Conservation (phyloP, 129 eudicot genomes). For the Apium graveolens region DNA sequence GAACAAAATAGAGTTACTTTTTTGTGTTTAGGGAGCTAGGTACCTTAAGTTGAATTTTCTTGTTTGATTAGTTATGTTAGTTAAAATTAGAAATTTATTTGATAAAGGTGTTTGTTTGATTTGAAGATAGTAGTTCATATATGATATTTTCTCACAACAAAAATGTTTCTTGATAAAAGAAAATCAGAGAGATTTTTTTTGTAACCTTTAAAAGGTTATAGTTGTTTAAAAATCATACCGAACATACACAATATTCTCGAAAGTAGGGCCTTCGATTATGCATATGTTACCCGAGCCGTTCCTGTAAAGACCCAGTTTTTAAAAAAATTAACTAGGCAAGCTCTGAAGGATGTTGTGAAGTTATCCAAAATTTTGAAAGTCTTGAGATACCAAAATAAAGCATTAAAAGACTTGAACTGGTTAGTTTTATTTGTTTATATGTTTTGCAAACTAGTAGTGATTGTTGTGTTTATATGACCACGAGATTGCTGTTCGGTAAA, state of each 20-base stretch:
- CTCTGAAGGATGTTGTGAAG: not conserved
- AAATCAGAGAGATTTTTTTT: not conserved
- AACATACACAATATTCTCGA: not conserved
- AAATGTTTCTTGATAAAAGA: not conserved
- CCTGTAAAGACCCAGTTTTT: not conserved
- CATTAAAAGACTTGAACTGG: not conserved
- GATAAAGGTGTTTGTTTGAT: too few species aligned
- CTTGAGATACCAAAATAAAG: not conserved
- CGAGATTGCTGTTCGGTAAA: slow-evolving; percentile 36
- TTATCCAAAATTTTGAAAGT: not conserved
- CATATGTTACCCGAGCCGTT: not conserved
- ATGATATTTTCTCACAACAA: not conserved
- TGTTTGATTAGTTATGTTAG: not conserved
- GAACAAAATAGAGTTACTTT: not conserved
- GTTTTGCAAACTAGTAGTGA: not conserved
- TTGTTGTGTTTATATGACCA: slow-evolving; percentile 9
- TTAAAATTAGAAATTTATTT: not conserved
- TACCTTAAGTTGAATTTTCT: not conserved
- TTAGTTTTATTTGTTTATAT: not conserved
- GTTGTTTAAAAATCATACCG: not conserved
- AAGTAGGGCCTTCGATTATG: not conserved
- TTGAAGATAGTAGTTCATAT: not conserved
- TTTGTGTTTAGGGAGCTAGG: not conserved
- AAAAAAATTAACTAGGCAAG: not conserved
- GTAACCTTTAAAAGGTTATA: too few species aligned